phyloP scores from a whole-genome alignment of 352 stramenopile species.

The Phytopythium boreale region DNA sequence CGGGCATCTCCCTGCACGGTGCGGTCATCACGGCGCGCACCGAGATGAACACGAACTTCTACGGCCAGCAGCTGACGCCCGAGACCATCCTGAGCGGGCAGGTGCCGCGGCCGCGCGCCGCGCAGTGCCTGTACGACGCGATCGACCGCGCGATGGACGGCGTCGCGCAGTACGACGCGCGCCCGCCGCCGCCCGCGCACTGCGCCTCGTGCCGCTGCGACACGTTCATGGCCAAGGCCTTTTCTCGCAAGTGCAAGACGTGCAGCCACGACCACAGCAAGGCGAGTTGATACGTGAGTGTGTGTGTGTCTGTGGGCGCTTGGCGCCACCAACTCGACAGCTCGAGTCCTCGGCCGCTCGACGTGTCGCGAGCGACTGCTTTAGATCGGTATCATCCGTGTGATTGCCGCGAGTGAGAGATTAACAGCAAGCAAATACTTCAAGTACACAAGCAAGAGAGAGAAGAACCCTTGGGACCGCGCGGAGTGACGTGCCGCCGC shows the following conservation, averaged over 20 bases:
- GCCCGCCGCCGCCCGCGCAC: slow-evolving; percentile 1
- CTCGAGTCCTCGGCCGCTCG: neutral
- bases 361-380: neutral
- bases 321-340: slow-evolving; percentile 1
- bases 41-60: slow-evolving; percentile 96
- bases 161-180: slow-evolving; percentile 59
- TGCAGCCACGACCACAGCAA: slow-evolving; percentile 61
- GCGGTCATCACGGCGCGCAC: slow-evolving; percentile 87
- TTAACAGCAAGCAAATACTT: neutral
- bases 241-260: slow-evolving; percentile 80
- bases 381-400: neutral
- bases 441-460: neutral
- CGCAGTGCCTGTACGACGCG: slow-evolving; percentile 76
- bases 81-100: slow-evolving; percentile 70
- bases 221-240: slow-evolving; percentile 56
- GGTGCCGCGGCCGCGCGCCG: slow-evolving; percentile 53
- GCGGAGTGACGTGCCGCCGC: neutral
- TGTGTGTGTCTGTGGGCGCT: neutral
- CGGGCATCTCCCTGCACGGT: slow-evolving; percentile 92
- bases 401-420: neutral
- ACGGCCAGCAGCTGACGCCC: slow-evolving; percentile 82
- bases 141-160: slow-evolving; percentile 68
- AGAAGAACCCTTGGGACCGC: neutral
- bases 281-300: slow-evolving; percentile 1
- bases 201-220: slow-evolving; percentile 57